These are phyloP conservation scores for Nakaseomyces delphensis DNA, from an alignment of 1,139 yeast genomes.

Conservation along the genomic window DNA sequence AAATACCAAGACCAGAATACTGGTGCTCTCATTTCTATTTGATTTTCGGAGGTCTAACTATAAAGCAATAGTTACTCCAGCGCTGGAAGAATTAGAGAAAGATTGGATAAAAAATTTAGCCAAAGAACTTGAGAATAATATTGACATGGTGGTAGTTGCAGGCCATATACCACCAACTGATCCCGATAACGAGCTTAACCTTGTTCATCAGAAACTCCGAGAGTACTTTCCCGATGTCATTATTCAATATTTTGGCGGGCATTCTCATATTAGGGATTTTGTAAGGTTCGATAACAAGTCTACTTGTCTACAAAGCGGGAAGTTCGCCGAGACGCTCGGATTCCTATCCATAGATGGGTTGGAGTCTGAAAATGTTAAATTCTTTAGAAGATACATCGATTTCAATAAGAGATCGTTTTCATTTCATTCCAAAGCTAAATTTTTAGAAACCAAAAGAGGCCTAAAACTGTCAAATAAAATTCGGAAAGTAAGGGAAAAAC, in stretches of 20 bases:
- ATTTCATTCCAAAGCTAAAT: conserved; percentile 42
- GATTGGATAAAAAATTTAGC: conserved; percentile 58
- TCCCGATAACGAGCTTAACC: conserved; percentile 40
- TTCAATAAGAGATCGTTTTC: conserved; percentile 64
- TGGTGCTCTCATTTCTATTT: conserved; percentile 75
- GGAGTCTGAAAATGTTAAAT: conserved; percentile 23
- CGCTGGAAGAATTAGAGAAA: conserved; percentile 41
- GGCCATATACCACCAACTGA: conserved; percentile 73
- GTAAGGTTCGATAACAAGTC: conserved; percentile 56
- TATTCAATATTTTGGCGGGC: conserved; percentile 91
- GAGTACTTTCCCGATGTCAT: conserved; percentile 48
- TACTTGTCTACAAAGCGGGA: conserved; percentile 79
- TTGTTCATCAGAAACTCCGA: conserved; percentile 49
- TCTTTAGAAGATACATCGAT: conserved; percentile 66
- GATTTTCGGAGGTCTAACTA: conserved; percentile 58
- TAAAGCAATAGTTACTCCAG: conserved; percentile 57
- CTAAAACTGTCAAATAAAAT: conserved; percentile 40
- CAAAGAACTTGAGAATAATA: conserved; percentile 35
- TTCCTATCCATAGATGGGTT: conserved; percentile 55
- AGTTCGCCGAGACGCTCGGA: conserved; percentile 89
- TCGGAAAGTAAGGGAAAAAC: conserved; percentile 36
- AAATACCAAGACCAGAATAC: conserved; percentile 41
- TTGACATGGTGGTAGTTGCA: conserved; percentile 61
- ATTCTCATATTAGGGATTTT: conserved; percentile 86
- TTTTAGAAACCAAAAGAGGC: conserved; percentile 35